phyloP scores from a whole-genome alignment of 2,329 filamentous ascomycete species.

The Pyrenochaeta sp. region DNA sequence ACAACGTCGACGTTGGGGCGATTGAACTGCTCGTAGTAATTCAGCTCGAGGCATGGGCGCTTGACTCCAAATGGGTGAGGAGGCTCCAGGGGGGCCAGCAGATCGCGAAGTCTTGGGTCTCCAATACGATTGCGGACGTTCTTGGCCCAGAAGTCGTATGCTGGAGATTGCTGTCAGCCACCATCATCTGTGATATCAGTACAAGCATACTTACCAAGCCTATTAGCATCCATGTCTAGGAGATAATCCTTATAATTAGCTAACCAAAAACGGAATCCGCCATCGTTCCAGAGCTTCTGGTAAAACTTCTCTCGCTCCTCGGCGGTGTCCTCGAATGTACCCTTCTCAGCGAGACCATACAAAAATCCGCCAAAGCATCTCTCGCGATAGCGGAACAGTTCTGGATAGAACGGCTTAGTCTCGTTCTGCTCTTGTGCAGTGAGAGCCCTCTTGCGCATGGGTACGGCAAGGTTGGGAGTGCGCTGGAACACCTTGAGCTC shows the following conservation, averaged over 20 bases:
- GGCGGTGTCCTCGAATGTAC: conserved; percentile 54
- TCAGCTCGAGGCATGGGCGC: conserved; percentile 51
- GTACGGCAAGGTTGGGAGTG: conserved; percentile 69
- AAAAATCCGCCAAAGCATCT: conserved; percentile 6
- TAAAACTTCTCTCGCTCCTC: conserved; percentile 51
- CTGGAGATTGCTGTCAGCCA: conserved; percentile 35
- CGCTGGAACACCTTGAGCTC: conserved; percentile 67
- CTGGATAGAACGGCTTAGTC: conserved; percentile 41
- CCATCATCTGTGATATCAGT: not conserved
- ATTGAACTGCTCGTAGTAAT: conserved; percentile 53
- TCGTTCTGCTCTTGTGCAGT: conserved; percentile 59
- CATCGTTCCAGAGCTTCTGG: conserved; percentile 46
- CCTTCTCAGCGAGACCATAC: conserved; percentile 50
- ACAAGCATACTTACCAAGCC: too few relatives aligned
- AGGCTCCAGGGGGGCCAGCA: conserved; percentile 49
- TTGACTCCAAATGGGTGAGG: conserved; percentile 52
- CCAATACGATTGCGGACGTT: conserved; percentile 47
- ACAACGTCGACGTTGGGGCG: conserved; percentile 48
- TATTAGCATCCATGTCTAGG: not conserved
- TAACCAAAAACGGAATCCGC: conserved; percentile 20
- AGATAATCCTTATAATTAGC: conserved; percentile 26
- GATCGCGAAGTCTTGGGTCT: conserved; percentile 50
- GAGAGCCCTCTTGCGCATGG: conserved; percentile 58
- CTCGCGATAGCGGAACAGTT: conserved; percentile 55
- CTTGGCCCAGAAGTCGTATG: conserved; percentile 54